Percentiles rank a stretch among this genome's conserved stretches.
Evolutionary conservation across 2,329 filamentous ascomycete species (phyloP).

Genomic region (Fusarium sp.): DNA sequence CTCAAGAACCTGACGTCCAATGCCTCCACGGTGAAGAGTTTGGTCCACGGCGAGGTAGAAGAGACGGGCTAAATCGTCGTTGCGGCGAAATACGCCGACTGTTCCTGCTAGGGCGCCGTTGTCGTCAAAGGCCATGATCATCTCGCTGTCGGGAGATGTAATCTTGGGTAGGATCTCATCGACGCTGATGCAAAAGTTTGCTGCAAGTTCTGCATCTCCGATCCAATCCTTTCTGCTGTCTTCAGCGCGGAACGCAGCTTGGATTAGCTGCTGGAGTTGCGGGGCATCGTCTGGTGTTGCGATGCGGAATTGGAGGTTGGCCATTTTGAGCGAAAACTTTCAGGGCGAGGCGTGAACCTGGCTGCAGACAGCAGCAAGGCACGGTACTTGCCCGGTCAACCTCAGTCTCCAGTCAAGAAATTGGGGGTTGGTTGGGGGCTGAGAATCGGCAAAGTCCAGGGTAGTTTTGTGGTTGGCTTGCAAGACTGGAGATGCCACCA

Average conservation of each 20-base stretch:
- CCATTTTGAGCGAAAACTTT: neutral
- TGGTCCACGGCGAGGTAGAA: slow-evolving; percentile 52
- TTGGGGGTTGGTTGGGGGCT: slow-evolving; percentile 31
- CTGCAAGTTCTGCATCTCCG: slow-evolving; percentile 66
- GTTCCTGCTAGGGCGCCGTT: slow-evolving; percentile 42
- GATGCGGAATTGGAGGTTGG: slow-evolving; percentile 51
- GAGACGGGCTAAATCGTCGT: slow-evolving; percentile 45
- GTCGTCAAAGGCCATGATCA: slow-evolving; percentile 46
- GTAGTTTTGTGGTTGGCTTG: neutral
- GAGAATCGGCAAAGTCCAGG: neutral
- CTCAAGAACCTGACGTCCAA: slow-evolving; percentile 50
- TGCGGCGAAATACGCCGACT: slow-evolving; percentile 45
- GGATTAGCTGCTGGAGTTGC: slow-evolving; percentile 52
- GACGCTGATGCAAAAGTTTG: slow-evolving; percentile 77
- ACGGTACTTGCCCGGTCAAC: no score
- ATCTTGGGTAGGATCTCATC: slow-evolving; percentile 71
- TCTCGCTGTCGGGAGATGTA: slow-evolving; percentile 40
- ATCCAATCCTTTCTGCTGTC: slow-evolving; percentile 51
- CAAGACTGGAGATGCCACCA: neutral
- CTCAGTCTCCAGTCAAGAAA: slow-evolving; percentile 45
- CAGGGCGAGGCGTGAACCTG: no score
- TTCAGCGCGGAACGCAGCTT: slow-evolving; percentile 55
- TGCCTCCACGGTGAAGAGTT: slow-evolving; percentile 45
- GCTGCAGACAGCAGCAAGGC: no score
- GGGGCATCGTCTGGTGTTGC: slow-evolving; percentile 53